Conservation (phyloP, 805 yeast species). For the Candida vaughaniae region DNA sequence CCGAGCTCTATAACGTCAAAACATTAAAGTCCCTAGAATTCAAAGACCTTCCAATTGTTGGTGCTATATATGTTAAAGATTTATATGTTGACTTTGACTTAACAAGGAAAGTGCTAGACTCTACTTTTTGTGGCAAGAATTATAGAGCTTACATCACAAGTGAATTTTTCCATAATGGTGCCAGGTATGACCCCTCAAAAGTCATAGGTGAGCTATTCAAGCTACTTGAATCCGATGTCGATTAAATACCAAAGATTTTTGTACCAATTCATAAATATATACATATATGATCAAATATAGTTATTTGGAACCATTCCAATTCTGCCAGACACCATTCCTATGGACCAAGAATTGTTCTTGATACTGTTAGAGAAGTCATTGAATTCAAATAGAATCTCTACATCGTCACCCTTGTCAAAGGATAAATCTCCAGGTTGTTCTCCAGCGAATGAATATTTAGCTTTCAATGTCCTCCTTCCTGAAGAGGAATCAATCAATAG, state of each 20-base stretch:
- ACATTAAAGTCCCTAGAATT: constrained; percentile 28
- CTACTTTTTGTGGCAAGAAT: constrained; percentile 28
- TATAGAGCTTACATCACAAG: constrained; percentile 44
- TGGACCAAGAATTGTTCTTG: constrained; percentile 28
- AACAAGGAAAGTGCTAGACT: constrained; percentile 33
- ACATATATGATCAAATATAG: constrained; percentile 12
- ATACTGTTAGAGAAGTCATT: constrained; percentile 21
- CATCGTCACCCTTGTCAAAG: constrained; percentile 30
- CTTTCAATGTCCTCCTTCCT: constrained; percentile 4
- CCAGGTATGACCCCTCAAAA: constrained; percentile 39
- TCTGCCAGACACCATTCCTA: constrained; percentile 27
- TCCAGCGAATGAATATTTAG: constrained; percentile 28
- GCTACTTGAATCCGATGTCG: constrained; percentile 38
- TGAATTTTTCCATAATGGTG: constrained; percentile 52
- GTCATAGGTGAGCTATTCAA: constrained; percentile 41
- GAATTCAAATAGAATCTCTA: constrained; percentile 34
- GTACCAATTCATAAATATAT: not conserved
- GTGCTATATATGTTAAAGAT: constrained; percentile 49
- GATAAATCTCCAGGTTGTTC: constrained; percentile 38
- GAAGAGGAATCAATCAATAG: constrained; percentile 8
- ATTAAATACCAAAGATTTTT: constrained; percentile 1
- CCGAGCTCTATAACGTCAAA: constrained; percentile 32
- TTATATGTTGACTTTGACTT: constrained; percentile 52
- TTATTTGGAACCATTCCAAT: constrained; percentile 39
- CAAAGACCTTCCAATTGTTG: constrained; percentile 44